Percentiles rank a stretch among this genome's conserved stretches.
Evolutionary conservation across 306 rosid genomes (phyloP).

Genomic region (Dryas octopetala): DNA sequence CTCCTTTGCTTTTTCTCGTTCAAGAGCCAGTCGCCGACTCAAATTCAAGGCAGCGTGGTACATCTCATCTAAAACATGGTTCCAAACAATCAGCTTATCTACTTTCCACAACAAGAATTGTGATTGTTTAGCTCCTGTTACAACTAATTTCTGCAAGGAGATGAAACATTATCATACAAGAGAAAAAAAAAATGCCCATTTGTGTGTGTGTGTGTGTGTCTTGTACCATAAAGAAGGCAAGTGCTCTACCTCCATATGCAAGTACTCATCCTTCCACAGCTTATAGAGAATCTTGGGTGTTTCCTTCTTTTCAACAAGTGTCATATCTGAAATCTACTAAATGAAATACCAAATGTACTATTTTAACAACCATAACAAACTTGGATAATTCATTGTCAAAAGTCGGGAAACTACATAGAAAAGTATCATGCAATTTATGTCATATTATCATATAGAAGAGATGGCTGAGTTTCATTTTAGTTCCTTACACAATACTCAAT

Average conservation of each 20-base stretch:
- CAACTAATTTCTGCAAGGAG: slow-evolving; percentile 60
- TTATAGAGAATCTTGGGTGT: slow-evolving; percentile 63
- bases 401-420: background rate
- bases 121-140: slow-evolving; percentile 30
- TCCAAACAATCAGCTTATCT: slow-evolving; percentile 55
- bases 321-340: slow-evolving; percentile 61
- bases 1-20: slow-evolving; percentile 66
- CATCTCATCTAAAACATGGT: slow-evolving; percentile 81
- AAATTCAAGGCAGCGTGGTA: slow-evolving; percentile 86
- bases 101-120: slow-evolving; percentile 69
- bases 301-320: slow-evolving; percentile 79
- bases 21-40: slow-evolving; percentile 54
- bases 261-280: slow-evolving; percentile 82
- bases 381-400: background rate
- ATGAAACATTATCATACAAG: slow-evolving; percentile 12
- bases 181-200: background rate
- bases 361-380: background rate
- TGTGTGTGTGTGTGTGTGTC: background rate
- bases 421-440: too few species aligned
- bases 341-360: background rate
- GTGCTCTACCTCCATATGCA: slow-evolving; percentile 78
- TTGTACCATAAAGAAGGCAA: slow-evolving; percentile 10
- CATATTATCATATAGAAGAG: background rate
- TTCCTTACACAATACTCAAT: background rate
- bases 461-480: slow-evolving; percentile 3